A percentile compares a stretch with the other conserved stretches of the same genome.
Conservation (phyloP, 305 asterid genomes). For the Fraxinus sp. region DNA sequence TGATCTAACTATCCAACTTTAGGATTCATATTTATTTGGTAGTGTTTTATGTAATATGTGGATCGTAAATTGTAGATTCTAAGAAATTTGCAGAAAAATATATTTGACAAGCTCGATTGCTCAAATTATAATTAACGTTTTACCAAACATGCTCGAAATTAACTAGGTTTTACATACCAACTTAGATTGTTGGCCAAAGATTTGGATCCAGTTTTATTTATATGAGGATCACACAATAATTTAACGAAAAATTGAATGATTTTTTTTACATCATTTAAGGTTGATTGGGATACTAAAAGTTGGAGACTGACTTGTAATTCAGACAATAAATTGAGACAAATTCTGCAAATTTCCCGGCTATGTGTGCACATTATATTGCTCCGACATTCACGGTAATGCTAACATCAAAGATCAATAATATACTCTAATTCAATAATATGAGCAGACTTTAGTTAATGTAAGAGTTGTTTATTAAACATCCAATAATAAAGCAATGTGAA, state of each 20-base stretch:
- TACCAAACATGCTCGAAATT: background rate
- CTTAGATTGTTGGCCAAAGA: background rate
- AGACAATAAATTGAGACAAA: background rate
- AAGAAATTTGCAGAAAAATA: background rate
- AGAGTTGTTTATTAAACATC: background rate
- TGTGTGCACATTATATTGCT: background rate
- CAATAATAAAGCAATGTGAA: background rate
- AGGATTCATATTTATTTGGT: background rate
- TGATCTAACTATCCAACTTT: background rate
- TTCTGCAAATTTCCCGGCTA: background rate
- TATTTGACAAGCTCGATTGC: background rate
- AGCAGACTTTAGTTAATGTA: background rate
- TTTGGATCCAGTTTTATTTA: background rate
- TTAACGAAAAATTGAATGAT: background rate
- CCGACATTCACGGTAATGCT: conserved; percentile 36
- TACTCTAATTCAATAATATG: background rate
- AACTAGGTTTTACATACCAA: background rate
- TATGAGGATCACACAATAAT: background rate
- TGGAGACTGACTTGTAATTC: background rate
- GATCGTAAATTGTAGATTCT: background rate
- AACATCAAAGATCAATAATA: conserved; percentile 2
- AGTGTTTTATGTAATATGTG: background rate
- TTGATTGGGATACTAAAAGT: background rate
- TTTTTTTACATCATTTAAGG: background rate
- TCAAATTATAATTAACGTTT: too few relatives aligned